Percentiles rank a stretch among this genome's conserved stretches.
These are phyloP conservation scores for Trichoderma sp. DNA, from an alignment of 2,329 filamentous ascomycete genomes.

Conservation along the genomic window DNA sequence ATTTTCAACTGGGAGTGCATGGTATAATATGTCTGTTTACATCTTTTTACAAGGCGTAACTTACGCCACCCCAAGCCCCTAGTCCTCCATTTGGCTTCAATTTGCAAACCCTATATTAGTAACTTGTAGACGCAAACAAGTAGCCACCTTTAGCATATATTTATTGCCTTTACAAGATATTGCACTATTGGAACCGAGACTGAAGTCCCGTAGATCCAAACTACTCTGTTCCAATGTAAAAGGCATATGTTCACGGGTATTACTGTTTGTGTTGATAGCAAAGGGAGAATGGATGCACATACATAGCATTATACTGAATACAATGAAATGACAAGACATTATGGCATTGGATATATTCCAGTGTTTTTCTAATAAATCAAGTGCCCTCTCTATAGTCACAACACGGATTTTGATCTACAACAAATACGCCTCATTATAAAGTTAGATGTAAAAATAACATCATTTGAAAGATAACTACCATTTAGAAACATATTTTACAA, in stretches of 20 bases:
- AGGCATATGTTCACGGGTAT: not conserved
- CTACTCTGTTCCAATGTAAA: not conserved
- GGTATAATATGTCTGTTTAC: not conserved
- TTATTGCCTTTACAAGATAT: not conserved
- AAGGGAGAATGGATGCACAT: not conserved
- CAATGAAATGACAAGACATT: not conserved
- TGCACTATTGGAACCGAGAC: accelerated
- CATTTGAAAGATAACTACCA: not conserved
- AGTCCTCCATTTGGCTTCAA: not conserved
- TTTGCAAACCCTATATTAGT: not conserved
- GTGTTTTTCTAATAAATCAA: not conserved
- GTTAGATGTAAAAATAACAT: not conserved
- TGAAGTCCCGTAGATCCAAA: not conserved
- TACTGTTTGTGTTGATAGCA: too few relatives aligned
- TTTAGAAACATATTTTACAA: not conserved
- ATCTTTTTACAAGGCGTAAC: not conserved
- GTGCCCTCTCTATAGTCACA: not conserved
- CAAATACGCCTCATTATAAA: not conserved
- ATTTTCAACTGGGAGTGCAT: not conserved
- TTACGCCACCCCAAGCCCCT: not conserved
- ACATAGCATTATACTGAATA: not conserved
- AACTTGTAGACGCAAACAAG: not conserved
- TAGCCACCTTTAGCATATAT: not conserved
- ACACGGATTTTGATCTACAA: too few relatives aligned
- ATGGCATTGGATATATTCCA: not conserved